phyloP scores from a whole-genome alignment of 2,329 filamentous ascomycete species.

The Colletotrichum shisoi region DNA sequence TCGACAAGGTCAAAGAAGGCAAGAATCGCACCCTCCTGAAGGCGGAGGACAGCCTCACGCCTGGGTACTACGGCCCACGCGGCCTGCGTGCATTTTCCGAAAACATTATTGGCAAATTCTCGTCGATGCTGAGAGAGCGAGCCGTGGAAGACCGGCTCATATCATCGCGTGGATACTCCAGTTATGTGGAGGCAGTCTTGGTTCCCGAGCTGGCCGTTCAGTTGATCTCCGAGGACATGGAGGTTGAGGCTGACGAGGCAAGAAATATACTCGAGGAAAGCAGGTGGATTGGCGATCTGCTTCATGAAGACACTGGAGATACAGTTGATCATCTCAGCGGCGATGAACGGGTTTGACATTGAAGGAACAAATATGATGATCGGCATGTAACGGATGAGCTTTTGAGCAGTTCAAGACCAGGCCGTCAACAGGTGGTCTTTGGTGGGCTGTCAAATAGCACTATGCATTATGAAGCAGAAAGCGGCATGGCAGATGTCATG shows the following conservation, averaged over 20 bases:
- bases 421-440: not conserved
- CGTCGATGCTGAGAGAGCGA: conserved; percentile 65
- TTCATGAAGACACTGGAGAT: conserved; percentile 69
- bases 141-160: conserved; percentile 72
- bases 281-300: conserved; percentile 69
- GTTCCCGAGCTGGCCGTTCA: conserved; percentile 73
- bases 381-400: not conserved
- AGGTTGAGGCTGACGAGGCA: conserved; percentile 53
- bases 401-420: too few relatives aligned
- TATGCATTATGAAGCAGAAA: not conserved
- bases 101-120: conserved; percentile 68
- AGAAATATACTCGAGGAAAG: conserved; percentile 70
- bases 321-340: conserved; percentile 35
- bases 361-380: not conserved
- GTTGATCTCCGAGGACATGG: conserved; percentile 66
- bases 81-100: conserved; percentile 78
- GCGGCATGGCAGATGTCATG: not conserved
- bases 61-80: conserved; percentile 84
- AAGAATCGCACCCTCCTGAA: conserved; percentile 67
- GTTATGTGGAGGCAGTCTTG: conserved; percentile 76
- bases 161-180: conserved; percentile 69
- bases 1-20: conserved; percentile 63
- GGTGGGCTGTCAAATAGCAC: not conserved
- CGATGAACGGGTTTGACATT: conserved; percentile 12
- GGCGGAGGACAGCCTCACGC: conserved; percentile 66